Evolutionary conservation across 164 flowering plant genomes (phyloP).

Genomic region (Euptelea pleiosperma): DNA sequence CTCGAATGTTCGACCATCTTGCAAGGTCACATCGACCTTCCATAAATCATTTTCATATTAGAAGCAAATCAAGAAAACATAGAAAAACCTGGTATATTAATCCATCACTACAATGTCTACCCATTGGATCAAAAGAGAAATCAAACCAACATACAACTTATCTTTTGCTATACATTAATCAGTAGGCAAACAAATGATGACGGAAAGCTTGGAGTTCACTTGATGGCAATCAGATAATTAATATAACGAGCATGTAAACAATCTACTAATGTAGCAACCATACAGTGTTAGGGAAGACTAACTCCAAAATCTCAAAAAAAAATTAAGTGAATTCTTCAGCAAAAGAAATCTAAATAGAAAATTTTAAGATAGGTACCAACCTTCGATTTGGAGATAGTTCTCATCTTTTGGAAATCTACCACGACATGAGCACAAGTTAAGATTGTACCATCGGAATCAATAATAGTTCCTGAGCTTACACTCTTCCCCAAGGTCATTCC

Average conservation of each 20-base stretch:
- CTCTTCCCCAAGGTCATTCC: constrained; percentile 59
- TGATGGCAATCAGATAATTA: too few relatives aligned
- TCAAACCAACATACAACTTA: neutral
- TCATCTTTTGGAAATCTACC: constrained; percentile 54
- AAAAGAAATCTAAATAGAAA: too few relatives aligned
- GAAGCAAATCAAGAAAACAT: neutral
- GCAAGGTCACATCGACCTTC: constrained; percentile 90
- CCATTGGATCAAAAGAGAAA: neutral
- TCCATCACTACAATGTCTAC: neutral
- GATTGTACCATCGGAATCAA: constrained; percentile 80
- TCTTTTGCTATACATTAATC: neutral
- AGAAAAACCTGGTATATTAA: neutral
- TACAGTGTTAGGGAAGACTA: neutral
- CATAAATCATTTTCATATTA: neutral
- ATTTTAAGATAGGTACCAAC: constrained; percentile 30
- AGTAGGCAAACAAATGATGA: neutral
- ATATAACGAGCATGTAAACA: too few relatives aligned
- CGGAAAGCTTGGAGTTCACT: too few relatives aligned
- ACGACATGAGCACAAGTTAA: constrained; percentile 93
- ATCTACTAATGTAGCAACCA: too few relatives aligned
- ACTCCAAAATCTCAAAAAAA: neutral
- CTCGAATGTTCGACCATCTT: constrained; percentile 91
- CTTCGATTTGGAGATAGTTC: constrained; percentile 53
- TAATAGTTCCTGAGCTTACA: constrained; percentile 84
- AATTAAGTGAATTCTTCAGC: too few relatives aligned